phyloP scores from a whole-genome alignment of 345 rosid genomes.

The Noccaea bulbosa region DNA sequence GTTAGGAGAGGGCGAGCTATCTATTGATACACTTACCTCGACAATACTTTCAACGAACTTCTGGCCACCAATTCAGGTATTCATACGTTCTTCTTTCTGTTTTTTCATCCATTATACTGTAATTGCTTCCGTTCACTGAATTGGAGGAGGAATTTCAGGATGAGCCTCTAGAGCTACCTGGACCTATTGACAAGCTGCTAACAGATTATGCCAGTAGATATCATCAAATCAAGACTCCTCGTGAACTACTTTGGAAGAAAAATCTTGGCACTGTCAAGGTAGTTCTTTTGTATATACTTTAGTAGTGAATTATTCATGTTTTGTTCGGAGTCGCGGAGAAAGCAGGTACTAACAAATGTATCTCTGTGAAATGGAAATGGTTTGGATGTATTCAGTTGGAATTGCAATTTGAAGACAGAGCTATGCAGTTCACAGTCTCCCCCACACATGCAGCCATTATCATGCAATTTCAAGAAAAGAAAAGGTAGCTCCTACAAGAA shows the following conservation, averaged over 20 bases:
- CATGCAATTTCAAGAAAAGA: slow-evolving; percentile 92
- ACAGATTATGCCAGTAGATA: slow-evolving; percentile 79
- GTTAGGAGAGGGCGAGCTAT: slow-evolving; percentile 50
- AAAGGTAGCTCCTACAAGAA: slow-evolving; percentile 55
- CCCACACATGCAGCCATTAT: slow-evolving; percentile 91
- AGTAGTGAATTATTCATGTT: slow-evolving; percentile 9
- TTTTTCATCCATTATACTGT: neutral
- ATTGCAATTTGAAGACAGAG: slow-evolving; percentile 88
- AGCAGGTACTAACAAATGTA: neutral
- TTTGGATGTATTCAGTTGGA: slow-evolving; percentile 64
- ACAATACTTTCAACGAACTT: slow-evolving; percentile 93
- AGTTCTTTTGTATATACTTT: neutral
- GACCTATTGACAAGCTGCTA: slow-evolving; percentile 70
- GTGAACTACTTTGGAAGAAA: slow-evolving; percentile 95
- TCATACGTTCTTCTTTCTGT: slow-evolving; percentile 2
- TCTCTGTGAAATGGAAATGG: slow-evolving; percentile 19
- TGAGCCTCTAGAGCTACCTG: slow-evolving; percentile 76
- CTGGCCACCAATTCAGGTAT: slow-evolving; percentile 98
- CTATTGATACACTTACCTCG: slow-evolving; percentile 71
- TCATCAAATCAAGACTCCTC: slow-evolving; percentile 91
- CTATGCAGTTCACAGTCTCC: slow-evolving; percentile 73
- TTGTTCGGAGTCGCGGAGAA: neutral
- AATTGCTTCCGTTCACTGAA: slow-evolving; percentile 7
- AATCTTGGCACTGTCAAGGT: slow-evolving; percentile 97
- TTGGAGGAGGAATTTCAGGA: slow-evolving; percentile 59